Evolutionary conservation across 2,329 filamentous ascomycete genomes (phyloP), one percentile per base, ranked within the genome.

Genomic region (Monosporascus ibericus): DNA sequence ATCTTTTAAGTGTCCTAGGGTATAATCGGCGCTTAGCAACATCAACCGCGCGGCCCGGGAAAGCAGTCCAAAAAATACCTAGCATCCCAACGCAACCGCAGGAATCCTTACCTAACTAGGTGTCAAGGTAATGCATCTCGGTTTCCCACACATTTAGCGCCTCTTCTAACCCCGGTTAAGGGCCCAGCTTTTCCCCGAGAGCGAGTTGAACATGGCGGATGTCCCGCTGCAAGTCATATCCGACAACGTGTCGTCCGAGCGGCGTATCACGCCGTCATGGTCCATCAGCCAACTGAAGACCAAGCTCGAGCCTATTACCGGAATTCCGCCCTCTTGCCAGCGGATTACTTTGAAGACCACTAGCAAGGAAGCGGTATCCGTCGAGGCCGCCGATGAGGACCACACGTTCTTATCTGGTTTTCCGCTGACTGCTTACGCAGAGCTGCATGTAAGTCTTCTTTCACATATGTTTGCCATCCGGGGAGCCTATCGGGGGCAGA

Each of bases 211-310:
- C 67, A 83, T 87, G 75, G 81, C 84, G 50, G 90, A 94, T 69
- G 80, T 94, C 52, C 86, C 88, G 59, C 78, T 94, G 63, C 78
- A 85, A 58, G 82, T 94, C 65, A 80, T 80, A 55, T 92, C 88
- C 49, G 85, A 90, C 55, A 88, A 87, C 70, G 79, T 87, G 47
- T 82, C 86, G 48, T 92, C 90, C 49, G 94, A 99, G 74, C 88
- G 92, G 56, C 89, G 94, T 60, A 85, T 97, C 68, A 92, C 90
- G 25, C 92, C 92, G 15, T 87, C 92, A 60, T 99, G 94, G 94
- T 87, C 86, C 56, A 87, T 99, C 66, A 78, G 80, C 51, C 85
- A 90, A 63, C 80, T 97, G 63, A 96, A 92, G 74, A 73, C 79
- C 50, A 95, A 94, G 70, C 84, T 99, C 49, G 92, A 97, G 72